These are phyloP conservation scores for Arachis stenosperma DNA, from an alignment of 306 rosid species.

Conservation along the genomic window DNA sequence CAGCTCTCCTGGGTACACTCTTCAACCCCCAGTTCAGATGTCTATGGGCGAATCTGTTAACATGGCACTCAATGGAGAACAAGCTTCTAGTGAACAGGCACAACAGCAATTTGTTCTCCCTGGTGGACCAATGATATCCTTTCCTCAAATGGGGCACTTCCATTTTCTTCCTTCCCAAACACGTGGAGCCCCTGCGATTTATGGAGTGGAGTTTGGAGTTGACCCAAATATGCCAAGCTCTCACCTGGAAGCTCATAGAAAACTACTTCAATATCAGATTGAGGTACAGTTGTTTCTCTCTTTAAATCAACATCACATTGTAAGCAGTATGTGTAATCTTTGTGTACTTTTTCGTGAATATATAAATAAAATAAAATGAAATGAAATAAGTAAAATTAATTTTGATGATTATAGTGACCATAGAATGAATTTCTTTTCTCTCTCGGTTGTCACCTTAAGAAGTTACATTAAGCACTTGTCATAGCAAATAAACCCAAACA, in stretches of 20 bases:
- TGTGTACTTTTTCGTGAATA: conserved; percentile 12
- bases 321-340: conserved; percentile 20
- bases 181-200: conserved; percentile 38
- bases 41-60: conserved; percentile 45
- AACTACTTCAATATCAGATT: conserved; percentile 61
- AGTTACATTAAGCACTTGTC: too few species aligned
- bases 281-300: conserved; percentile 56
- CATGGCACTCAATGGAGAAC: conserved; percentile 52
- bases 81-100: conserved; percentile 48
- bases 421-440: conserved; percentile 27
- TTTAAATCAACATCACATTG: conserved; percentile 10
- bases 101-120: conserved; percentile 47
- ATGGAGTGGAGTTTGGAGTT: conserved; percentile 51
- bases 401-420: conserved; percentile 15
- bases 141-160: conserved; percentile 51
- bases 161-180: conserved; percentile 56
- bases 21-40: conserved; percentile 55
- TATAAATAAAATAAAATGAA: background rate
- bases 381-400: too few species aligned
- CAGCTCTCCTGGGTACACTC: conserved; percentile 72
- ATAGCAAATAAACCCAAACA: too few species aligned
- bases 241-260: conserved; percentile 66
- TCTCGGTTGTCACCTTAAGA: background rate
- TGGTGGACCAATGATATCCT: conserved; percentile 58
- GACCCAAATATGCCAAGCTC: conserved; percentile 48